phyloP scores from a whole-genome alignment of 345 rosid genomes.

The Salix suchowensis region DNA sequence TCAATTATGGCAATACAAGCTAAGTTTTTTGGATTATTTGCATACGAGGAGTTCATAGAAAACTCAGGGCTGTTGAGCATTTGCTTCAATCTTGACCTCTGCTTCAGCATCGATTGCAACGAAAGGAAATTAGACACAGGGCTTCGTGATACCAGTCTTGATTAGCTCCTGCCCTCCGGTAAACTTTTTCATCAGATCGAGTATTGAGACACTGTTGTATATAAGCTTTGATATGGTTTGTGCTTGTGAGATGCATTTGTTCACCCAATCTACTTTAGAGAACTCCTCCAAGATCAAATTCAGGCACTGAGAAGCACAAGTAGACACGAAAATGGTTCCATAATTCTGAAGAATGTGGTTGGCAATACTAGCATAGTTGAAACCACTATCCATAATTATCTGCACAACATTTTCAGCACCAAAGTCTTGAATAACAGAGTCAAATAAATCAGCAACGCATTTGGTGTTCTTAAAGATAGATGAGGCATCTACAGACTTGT shows the following conservation, averaged over 20 bases:
- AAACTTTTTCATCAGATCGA: constrained; percentile 69
- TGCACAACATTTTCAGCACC: constrained; percentile 82
- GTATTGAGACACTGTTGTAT: constrained; percentile 61
- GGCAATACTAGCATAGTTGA: constrained; percentile 61
- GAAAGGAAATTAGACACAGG: constrained; percentile 69
- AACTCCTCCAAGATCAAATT: constrained; percentile 76
- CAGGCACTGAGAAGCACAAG: constrained; percentile 84
- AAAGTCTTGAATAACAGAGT: constrained; percentile 68
- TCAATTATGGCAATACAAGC: constrained; percentile 52
- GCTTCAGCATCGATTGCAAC: constrained; percentile 70
- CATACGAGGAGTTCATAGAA: constrained; percentile 43
- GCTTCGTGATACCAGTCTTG: constrained; percentile 66
- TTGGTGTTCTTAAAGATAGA: constrained; percentile 68
- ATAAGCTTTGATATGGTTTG: constrained; percentile 63
- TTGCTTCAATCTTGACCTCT: constrained; percentile 57
- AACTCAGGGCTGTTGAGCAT: constrained; percentile 75
- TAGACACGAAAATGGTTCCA: constrained; percentile 70
- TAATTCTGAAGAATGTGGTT: constrained; percentile 70
- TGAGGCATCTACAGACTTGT: constrained; percentile 80
- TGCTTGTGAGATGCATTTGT: constrained; percentile 65
- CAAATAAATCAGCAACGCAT: constrained; percentile 70
- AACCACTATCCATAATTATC: constrained; percentile 64
- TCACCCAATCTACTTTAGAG: constrained; percentile 86
- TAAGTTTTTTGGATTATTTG: constrained; percentile 59
- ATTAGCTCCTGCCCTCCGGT: constrained; percentile 70